A percentile compares a stretch with the other conserved stretches of the same genome.
Evolutionary conservation across 345 rosid species (phyloP).

Genomic region (Cardamine chenopodiifolia): DNA sequence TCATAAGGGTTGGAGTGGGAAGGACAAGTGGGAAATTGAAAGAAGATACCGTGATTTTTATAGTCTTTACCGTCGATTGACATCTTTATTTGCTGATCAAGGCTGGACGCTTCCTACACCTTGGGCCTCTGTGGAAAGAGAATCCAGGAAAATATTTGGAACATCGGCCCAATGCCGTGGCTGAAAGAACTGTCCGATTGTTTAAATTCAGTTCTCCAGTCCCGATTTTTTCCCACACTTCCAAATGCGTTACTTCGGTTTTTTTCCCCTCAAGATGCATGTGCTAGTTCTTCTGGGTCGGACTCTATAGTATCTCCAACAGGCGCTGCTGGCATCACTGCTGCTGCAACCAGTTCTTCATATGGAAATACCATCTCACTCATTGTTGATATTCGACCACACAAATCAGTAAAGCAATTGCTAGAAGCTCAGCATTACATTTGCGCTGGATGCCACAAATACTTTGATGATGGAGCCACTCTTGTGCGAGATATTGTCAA

Average conservation of each 20-base stretch:
- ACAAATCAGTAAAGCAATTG: constrained; percentile 70
- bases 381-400: constrained; percentile 70
- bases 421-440: constrained; percentile 85
- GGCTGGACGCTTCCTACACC: constrained; percentile 88
- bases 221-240: constrained; percentile 55
- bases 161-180: constrained; percentile 76
- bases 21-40: constrained; percentile 87
- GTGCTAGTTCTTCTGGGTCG: constrained; percentile 53
- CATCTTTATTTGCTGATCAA: constrained; percentile 69
- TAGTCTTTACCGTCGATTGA: constrained; percentile 78
- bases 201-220: constrained; percentile 64
- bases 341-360: constrained; percentile 49
- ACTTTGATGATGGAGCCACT: constrained; percentile 79
- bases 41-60: constrained; percentile 91
- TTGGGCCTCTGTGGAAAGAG: constrained; percentile 81
- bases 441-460: constrained; percentile 91
- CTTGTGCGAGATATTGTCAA: constrained; percentile 69
- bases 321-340: constrained; percentile 28
- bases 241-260: constrained; percentile 75
- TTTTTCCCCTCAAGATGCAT: constrained; percentile 71
- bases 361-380: constrained; percentile 89
- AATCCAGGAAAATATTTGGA: constrained; percentile 83
- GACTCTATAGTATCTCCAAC: constrained; percentile 46
- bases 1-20: constrained; percentile 78
- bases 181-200: constrained; percentile 88